A percentile compares a stretch with the other conserved stretches of the same genome.
These are phyloP conservation scores for Trichosanthes truncata DNA, from an alignment of 306 rosid species.

Conservation along the genomic window DNA sequence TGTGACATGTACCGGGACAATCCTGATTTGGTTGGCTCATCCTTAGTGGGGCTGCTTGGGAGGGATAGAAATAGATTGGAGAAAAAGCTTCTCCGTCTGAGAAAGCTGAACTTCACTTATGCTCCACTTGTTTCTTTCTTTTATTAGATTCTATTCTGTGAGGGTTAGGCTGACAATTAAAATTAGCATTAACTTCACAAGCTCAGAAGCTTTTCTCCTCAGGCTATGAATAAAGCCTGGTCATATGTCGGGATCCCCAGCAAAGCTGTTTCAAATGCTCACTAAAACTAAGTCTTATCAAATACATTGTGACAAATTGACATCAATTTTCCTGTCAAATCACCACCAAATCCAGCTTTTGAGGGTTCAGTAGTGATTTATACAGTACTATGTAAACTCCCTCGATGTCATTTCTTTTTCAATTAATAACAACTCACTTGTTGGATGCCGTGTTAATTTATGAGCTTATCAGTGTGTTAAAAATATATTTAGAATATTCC, in stretches of 20 bases:
- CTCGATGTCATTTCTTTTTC: neutral
- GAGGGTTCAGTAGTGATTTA: neutral
- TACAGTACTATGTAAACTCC: neutral
- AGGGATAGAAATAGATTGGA: neutral
- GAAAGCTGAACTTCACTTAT: neutral
- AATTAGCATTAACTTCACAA: neutral
- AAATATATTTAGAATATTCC: neutral
- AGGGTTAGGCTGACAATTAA: neutral
- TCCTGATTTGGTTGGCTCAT: constrained; percentile 23
- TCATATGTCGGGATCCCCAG: neutral
- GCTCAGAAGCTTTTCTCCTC: neutral
- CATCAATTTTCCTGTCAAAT: neutral
- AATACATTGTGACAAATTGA: neutral
- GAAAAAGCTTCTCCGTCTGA: neutral
- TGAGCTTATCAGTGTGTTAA: neutral
- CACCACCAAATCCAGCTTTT: neutral
- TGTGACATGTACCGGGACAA: constrained; percentile 7
- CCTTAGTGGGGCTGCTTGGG: constrained; percentile 7
- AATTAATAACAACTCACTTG: neutral
- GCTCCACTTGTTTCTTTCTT: neutral
- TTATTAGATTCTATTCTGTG: neutral
- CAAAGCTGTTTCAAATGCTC: neutral
- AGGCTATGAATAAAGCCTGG: neutral
- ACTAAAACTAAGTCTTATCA: neutral
- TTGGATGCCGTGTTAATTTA: neutral